Base-by-base conservation (phyloP, 371 early-diverging fungal genomes). In the Coemansia sp. region DNA sequence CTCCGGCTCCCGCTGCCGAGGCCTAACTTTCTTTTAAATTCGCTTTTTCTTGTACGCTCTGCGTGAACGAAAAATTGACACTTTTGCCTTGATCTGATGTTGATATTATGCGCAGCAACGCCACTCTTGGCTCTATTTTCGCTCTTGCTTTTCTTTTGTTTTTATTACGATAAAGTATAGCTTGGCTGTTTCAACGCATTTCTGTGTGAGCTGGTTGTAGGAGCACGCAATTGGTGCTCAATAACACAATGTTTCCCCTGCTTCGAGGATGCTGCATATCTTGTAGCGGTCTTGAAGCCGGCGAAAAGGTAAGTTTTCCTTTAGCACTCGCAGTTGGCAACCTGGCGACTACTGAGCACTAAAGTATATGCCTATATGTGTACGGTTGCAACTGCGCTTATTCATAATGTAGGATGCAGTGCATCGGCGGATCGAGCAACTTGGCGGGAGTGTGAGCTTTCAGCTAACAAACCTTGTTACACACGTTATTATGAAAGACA, bases 401-500 rank as follows among this genome's bases (percentile, higher is more conserved):
- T 24, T 17, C 21, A 13, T 0, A 9, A 9, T 49, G 13, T 78
- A 78, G 79, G 44, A 61, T 8, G 60, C 58, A 7, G 48, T 63
- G 12, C 69, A 78, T 23, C 60, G 41, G 21, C 71, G 76, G 17
- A 61, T 78, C 21, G 71, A 67, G 28, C 46, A 36, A 56, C 68
- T 78, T 4, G 79, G 78, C 5, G 79, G 75, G 2, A 64, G 62
- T 9, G 61, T 71, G 11, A 71, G 76, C 57, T 41, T 26, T 23
- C 67, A 68, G 57, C 58, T 78, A 23, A 78, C 79, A 13, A 78
- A 61, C 23, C 52, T 54, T 4, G 79, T 78, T 4, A 78, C 79
- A 1, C 77, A 78, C 44, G 58, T 78, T 4, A 32, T 78, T 7
- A 58, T 65, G 32, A 77, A 67, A 29, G 65, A 61, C 28, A 21